Evolutionary conservation across 1,139 yeast species (phyloP), one percentile per base, ranked within the genome.

Genomic region (Blastobotrys aristatus): DNA sequence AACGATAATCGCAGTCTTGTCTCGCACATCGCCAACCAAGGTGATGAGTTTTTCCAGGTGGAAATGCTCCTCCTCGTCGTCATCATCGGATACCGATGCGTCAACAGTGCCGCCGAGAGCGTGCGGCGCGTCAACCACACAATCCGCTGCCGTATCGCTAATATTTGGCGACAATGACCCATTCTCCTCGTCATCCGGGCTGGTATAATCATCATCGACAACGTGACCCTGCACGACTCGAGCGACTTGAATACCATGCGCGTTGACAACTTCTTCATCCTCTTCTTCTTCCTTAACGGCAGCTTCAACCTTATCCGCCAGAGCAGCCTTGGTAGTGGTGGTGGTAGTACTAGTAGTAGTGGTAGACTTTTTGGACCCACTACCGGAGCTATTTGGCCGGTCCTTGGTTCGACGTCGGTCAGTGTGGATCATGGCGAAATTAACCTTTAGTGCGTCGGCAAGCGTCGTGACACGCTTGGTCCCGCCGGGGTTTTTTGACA

Each of bases 341-440:
- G 20, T 30, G 26, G 37, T 30, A 20, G 44, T 27, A 11, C 24
- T 22, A 16, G 17, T 32, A 29, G 33, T 21, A 11, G 18, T 32
- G 18, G 36, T 35, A 29, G 16, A 27, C 17, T 30, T 45, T 26
- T 14, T 32, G 14, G 21, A n/a, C 24, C 13, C 14, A 16, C 16
- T 16, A 33, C 30, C 36, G 13, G 26, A 10, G 22, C 14, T 17
- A 48, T 78, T 75, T 6, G 34, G 33, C 16, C 42, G 32, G 67
- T 85, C 95, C 60, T 82, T 83, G 42, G 83, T 80, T 68, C 98
- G 82, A 68, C 97, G 84, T 65, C 97, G 81, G 69, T 92, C 98
- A 29, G 98, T 92, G 66, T 94, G 97, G 58, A 94, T 92, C 97
- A 94, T 92, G 52, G 98, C 99, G 63, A 94, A 94, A 67, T 92